Evolutionary conservation across 495 filamentous ascomycete genomes (phyloP), one percentile per base, ranked within the genome.

Genomic region (Cercophora samala): DNA sequence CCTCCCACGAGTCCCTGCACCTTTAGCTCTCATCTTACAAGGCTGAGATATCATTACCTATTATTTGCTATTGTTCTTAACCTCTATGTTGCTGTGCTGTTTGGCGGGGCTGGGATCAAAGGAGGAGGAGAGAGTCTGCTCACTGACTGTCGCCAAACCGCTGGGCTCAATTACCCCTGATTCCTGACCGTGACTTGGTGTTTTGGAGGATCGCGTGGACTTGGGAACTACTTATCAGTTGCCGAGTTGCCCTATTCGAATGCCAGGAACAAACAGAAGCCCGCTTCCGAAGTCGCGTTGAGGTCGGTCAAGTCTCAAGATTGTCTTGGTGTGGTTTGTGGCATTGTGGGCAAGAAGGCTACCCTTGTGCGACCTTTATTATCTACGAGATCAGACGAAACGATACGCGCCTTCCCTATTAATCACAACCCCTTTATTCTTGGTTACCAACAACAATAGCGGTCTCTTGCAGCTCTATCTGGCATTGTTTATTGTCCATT

Each of bases 101-200:
- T 55, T 26, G 62, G 53, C 32, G 17, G 24, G 51, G 25, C 51
- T 55, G 56, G 67, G 74, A 64, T 19, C 22, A 68, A 51, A 64
- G 64, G 70, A 19, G 64, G 70, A 68, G 79, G 71, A 73, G 67
- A 46, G 62, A 63, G 23, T 42, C 62, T 46, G 37, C 37, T 46
- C 37, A 17, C 37, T 46, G 37, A 17, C 5, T 46, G 37, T 46
- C 37, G 37, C 37, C 37, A 46, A 46, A 46, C 8, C 37, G 37
- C 15, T 46, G 37, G 37, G 37, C 37, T 46, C 37, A 46, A 46
- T 2, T 46, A 46, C 37, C 37, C 37, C 24, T 55, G 21, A 51
- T n/a, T n/a, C n/a, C n/a, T n/a, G n/a, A 24, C 61, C 42, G 42
- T 52, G 61, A 21, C 46, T 46, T 46, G 13, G 37, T 46, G 13